Percentiles rank a stretch among this genome's conserved stretches.
Conservation (phyloP, 106 monocot genomes). For the Phalaenopsis equestris region DNA sequence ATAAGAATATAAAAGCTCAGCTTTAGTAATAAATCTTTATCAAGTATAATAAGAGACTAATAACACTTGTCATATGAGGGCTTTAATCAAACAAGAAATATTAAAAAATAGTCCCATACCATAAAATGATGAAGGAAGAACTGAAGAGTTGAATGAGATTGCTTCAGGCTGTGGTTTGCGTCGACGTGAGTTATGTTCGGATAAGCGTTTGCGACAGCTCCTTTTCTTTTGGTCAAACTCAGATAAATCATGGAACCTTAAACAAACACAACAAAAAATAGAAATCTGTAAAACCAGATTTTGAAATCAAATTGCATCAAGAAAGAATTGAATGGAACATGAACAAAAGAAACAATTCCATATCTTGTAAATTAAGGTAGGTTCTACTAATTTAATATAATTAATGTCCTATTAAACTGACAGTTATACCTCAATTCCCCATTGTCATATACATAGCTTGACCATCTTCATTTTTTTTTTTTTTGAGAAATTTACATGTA, state of each 20-base stretch:
- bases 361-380: background rate
- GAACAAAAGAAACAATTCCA: background rate
- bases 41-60: background rate
- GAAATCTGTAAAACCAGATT: conserved; percentile 3
- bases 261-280: conserved; percentile 2
- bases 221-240: conserved; percentile 84
- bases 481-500: too few species aligned
- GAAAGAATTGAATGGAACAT: background rate
- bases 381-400: background rate
- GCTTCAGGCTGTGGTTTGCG: conserved; percentile 56
- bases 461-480: background rate
- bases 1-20: background rate
- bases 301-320: background rate
- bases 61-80: background rate
- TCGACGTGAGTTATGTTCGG: conserved; percentile 75
- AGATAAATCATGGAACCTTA: conserved; percentile 58
- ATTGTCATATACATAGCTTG: background rate
- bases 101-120: conserved; percentile 29
- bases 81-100: background rate
- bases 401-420: background rate
- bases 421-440: background rate
- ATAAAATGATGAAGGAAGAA: conserved; percentile 43
- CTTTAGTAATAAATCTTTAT: background rate
- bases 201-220: conserved; percentile 71
- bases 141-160: conserved; percentile 40